Percentiles rank a stretch among this genome's conserved stretches.
phyloP scores from a whole-genome alignment of 495 filamentous ascomycete genomes.

The Hapsidospora chrysogenum region DNA sequence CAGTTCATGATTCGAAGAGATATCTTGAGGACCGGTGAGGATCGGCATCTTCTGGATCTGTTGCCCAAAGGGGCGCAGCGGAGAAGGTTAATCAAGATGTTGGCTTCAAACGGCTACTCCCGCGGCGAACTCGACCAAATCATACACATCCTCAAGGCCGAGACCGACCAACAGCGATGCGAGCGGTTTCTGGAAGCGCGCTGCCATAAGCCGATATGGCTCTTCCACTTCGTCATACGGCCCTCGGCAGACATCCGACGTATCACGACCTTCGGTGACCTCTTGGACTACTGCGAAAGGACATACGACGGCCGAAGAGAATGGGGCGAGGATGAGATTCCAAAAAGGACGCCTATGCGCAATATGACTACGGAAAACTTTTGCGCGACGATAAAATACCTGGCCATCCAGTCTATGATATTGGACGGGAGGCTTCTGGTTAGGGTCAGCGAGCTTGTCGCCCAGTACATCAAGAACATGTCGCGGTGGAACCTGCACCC shows the following conservation, averaged over 20 bases:
- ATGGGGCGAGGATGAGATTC: too few species aligned
- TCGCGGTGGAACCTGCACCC: background rate
- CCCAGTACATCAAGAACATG: background rate
- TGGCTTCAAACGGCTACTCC: background rate
- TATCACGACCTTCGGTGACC: background rate
- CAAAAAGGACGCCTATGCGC: too few species aligned
- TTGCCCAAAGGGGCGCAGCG: background rate
- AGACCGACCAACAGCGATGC: background rate
- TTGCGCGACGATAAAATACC: background rate
- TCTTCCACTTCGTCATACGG: background rate
- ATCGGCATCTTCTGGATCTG: background rate
- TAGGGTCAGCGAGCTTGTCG: background rate
- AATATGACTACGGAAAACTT: too few species aligned
- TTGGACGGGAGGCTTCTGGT: background rate
- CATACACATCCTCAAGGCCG: background rate
- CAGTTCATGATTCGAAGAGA: constrained; percentile 1
- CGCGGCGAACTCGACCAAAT: background rate
- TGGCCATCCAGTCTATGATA: background rate
- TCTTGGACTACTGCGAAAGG: constrained; percentile 2
- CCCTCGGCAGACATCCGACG: background rate
- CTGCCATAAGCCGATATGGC: background rate
- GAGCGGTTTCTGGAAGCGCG: constrained; percentile 1
- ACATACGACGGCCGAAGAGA: too few species aligned
- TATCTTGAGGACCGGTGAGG: background rate
- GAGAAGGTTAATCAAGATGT: background rate